These are phyloP conservation scores for Darksidea phi DNA, from an alignment of 495 filamentous ascomycete genomes.

Conservation along the genomic window DNA sequence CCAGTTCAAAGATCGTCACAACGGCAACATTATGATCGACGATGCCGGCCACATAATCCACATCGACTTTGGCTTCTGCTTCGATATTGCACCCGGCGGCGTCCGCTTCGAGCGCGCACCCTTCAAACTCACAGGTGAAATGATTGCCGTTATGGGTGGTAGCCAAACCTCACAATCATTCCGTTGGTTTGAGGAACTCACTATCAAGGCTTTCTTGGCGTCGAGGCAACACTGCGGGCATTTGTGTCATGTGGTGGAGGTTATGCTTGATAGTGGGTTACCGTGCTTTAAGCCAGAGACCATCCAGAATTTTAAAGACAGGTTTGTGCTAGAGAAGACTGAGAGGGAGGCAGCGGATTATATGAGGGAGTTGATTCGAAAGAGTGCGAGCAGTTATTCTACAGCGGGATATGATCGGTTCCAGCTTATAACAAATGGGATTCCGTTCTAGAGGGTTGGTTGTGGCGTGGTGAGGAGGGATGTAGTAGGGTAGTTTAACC, in stretches of 20 bases:
- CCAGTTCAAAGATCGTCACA: constrained; percentile 99
- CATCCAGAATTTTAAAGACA: constrained; percentile 83
- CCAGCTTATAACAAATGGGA: constrained; percentile 95
- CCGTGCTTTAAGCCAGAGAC: constrained; percentile 99
- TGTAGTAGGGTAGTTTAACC: no score
- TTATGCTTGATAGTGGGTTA: constrained; percentile 95
- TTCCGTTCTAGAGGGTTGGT: constrained; percentile 66
- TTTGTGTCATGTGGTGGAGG: constrained; percentile 78
- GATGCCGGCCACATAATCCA: constrained; percentile 96
- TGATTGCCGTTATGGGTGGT: constrained; percentile 98
- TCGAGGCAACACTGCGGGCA: constrained; percentile 83
- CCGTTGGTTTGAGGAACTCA: constrained; percentile 93
- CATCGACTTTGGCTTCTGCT: constrained; percentile 99
- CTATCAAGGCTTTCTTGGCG: constrained; percentile 92
- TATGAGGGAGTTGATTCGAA: constrained; percentile 82
- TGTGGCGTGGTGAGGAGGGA: no score
- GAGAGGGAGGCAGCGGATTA: constrained; percentile 95
- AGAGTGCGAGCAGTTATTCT: constrained; percentile 81
- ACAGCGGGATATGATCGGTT: constrained; percentile 96
- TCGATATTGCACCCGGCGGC: constrained; percentile 96
- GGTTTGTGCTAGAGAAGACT: constrained; percentile 89
- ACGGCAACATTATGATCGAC: constrained; percentile 99
- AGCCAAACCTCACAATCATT: constrained; percentile 78
- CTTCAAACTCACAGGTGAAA: constrained; percentile 96
- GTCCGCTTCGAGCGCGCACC: constrained; percentile 96